Evolutionary conservation across 2,329 filamentous ascomycete species (phyloP).

Genomic region (Diaporthe citrichinensis): DNA sequence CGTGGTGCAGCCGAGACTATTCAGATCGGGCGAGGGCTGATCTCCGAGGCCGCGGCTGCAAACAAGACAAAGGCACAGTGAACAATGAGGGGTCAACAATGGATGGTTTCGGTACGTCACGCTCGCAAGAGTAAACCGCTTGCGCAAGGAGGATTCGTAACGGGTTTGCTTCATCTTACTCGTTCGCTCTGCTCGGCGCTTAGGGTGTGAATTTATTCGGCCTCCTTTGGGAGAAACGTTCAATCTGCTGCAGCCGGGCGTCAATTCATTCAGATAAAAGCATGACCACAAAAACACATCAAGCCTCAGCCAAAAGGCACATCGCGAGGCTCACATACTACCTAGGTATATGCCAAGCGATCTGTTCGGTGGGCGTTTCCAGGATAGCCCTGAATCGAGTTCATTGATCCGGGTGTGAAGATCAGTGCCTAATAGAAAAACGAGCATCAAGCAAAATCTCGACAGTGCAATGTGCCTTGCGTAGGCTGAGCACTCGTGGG

Average conservation of each 20-base stretch:
- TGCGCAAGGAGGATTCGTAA: background rate
- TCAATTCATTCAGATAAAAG: background rate
- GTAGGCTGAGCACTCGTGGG: conserved; percentile 5
- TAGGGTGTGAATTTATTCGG: background rate
- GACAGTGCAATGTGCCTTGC: conserved; percentile 10
- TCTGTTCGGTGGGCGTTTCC: background rate
- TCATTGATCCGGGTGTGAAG: background rate
- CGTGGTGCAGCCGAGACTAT: conserved; percentile 71
- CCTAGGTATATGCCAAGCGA: background rate
- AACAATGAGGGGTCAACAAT: background rate
- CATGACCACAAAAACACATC: background rate
- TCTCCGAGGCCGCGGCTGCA: conserved; percentile 57
- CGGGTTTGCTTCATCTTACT: background rate
- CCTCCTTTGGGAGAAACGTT: background rate
- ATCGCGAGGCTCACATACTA: conserved; percentile 11
- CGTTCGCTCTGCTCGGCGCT: background rate
- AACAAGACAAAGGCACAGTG: conserved; percentile 41
- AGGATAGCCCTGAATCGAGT: background rate
- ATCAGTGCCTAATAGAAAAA: background rate
- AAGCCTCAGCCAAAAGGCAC: background rate
- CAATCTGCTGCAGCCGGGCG: background rate
- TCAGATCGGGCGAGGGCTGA: conserved; percentile 67
- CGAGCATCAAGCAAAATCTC: background rate
- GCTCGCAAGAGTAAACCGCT: background rate
- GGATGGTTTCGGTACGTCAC: background rate